Base-by-base conservation (phyloP, 768 basidiomycete genomes). In the Rhodosporidiobolus sp. region DNA sequence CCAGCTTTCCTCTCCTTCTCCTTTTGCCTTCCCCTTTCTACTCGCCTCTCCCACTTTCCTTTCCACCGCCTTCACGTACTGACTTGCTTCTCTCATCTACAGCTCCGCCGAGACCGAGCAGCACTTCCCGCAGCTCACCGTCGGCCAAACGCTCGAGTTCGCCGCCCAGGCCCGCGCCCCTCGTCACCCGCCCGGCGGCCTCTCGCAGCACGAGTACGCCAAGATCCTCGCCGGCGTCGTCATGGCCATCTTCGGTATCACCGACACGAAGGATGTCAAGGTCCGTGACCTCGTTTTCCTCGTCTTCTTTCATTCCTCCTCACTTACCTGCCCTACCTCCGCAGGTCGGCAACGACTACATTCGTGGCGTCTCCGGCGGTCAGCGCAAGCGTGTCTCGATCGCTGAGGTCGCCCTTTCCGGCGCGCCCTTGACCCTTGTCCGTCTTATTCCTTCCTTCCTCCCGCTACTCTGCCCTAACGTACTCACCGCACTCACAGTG, bases 1-100 rank as follows among this genome's bases (percentile, higher is more conserved):
- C 88, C 92, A 76, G 92, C 94, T 78, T 90, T 2, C 92, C 78
- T 88, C 89, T 92, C 79, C 90, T 94, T 76, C 90, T 93, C 11
- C 89, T 88, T 19, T n/a, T n/a, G n/a, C n/a, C 84, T 94, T 43
- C 14, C 28, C 91, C 32, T 84, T 43, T 19, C 46, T 17, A 8
- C 5, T 17, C 46, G 38, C 5, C 86, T 87, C 17, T 90, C 88
- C 92, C 76, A 91, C 94, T 78, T 90, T 2, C 91, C 77, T 88
- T 89, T 92, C 79, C 89, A 93, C 76, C 90, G 92, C 11, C 89
- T 88, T 19, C 83, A 92, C 6, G 11, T 28, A 3, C 57, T 58
- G n/a, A 58, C 88, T 8, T 89, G 91, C 35, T 84, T 38, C n/a
- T n/a, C 10, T 17, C 46, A 9, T 10, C 38, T 4, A 26, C 57